Base-by-base conservation (phyloP, 2,329 filamentous ascomycete species). In the Penicillium fuscoglaucum region DNA sequence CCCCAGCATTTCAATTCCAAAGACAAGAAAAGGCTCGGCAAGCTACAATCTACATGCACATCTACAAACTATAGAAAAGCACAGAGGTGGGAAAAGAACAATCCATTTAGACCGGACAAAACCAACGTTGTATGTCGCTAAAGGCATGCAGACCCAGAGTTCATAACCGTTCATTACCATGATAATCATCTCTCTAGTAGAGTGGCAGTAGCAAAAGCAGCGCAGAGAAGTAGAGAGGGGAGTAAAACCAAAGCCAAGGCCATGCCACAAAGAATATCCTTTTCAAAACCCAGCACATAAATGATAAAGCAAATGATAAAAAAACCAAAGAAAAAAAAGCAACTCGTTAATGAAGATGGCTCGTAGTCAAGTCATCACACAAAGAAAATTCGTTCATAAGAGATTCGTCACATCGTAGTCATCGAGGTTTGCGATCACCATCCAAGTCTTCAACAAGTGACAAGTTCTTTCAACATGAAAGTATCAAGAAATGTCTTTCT, bases 401-500 rank as follows among this genome's bases (percentile, higher is more conserved):
- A 72, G 65, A 73, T 73, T 73, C 72, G 72, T 74, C 62, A 68
- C 68, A 69, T 74, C 71, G 70, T 73, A 67, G 72, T 73, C 71
- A 62, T 72, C 62, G 68, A 68, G 65, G 50, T 57, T 40, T 52
- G 28, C 40, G n/a, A 51, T 44, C 47, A 50, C 53, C 24, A 26
- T 31, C 33, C 44, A 41, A 33, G n/a, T 26, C 15, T 15, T 43
- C 26, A 55, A 26, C 45, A 35, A 31, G 13, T 6, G 17, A 33
- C 21, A 35, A 35, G 10, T 37, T 37, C 31, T 53, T 31, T 53
- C 19, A 46, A 46, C 51, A 28, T 31, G 12, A 4, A 48, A 28
- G 40, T 66, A 63, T 65, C 65, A 62, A 29, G 51, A 37, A 58
- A 64, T 59, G 60, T 52, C 52, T 45, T 45, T 37, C 37, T 37